A percentile compares a stretch with the other conserved stretches of the same genome.
Evolutionary conservation across 441 rosid species (phyloP).

Genomic region (Adansonia rubrostipa): DNA sequence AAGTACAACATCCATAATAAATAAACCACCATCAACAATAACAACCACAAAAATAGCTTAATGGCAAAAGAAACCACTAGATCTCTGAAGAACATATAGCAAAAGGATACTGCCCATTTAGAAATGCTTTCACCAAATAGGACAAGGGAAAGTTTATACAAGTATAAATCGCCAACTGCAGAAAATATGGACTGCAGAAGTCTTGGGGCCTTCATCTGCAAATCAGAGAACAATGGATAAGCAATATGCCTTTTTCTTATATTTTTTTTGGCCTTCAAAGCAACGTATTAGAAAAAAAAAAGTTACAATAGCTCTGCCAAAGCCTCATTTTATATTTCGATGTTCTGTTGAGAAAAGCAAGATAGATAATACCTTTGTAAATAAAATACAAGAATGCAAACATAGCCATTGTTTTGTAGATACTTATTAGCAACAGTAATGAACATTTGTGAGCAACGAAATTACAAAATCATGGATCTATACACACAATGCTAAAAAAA

Average conservation of each 20-base stretch:
- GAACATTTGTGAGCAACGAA: neutral
- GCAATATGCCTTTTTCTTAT: neutral
- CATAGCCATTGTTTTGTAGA: neutral
- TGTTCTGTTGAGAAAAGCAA: neutral
- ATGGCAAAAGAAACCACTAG: neutral
- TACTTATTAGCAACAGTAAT: neutral
- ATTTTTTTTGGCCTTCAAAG: no score
- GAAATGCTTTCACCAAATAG: slow-evolving; percentile 63
- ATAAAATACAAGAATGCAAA: neutral
- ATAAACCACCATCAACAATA: slow-evolving; percentile 14
- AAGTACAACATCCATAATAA: slow-evolving; percentile 42
- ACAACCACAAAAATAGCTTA: neutral
- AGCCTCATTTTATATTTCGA: neutral
- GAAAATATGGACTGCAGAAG: slow-evolving; percentile 81
- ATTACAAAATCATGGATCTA: neutral
- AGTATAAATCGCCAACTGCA: slow-evolving; percentile 82
- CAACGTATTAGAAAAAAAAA: no score
- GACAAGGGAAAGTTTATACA: slow-evolving; percentile 64
- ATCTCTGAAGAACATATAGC: neutral
- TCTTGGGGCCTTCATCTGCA: slow-evolving; percentile 71
- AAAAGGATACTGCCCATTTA: slow-evolving; percentile 82
- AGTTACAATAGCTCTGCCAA: neutral
- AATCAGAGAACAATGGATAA: slow-evolving; percentile 23
- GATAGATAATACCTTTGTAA: neutral
- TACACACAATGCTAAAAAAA: neutral